These are phyloP conservation scores for Trypanosoma cruzi DNA, from an alignment of 208 protist species.

Conservation along the genomic window DNA sequence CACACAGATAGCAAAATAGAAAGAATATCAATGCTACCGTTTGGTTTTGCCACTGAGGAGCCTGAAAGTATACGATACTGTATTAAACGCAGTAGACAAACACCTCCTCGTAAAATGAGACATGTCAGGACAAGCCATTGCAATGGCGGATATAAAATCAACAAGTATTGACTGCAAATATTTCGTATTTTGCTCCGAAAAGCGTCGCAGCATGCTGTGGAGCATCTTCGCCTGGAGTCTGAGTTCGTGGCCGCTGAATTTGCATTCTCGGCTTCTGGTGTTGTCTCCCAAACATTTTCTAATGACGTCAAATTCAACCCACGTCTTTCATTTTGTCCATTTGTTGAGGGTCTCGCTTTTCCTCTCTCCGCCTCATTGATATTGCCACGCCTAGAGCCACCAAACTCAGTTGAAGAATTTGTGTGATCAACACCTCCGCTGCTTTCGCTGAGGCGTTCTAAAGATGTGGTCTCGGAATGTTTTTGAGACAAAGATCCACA, in stretches of 20 bases:
- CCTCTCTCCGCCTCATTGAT: background rate
- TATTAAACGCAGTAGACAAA: slow-evolving; percentile 36
- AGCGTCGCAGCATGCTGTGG: background rate
- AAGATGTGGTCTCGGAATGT: background rate
- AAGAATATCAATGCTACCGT: background rate
- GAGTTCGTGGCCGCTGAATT: background rate
- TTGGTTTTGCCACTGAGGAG: background rate
- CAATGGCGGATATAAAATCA: slow-evolving; percentile 57
- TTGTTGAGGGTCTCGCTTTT: background rate
- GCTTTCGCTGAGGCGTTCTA: background rate
- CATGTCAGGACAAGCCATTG: slow-evolving; percentile 52
- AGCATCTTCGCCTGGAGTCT: background rate
- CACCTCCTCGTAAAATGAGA: slow-evolving; percentile 36
- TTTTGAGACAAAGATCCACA: background rate
- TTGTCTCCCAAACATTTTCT: background rate
- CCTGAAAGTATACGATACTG: slow-evolving; percentile 33
- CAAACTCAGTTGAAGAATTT: background rate
- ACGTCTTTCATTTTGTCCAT: background rate
- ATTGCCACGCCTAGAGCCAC: background rate
- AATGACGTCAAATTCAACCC: background rate
- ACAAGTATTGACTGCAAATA: slow-evolving; percentile 21
- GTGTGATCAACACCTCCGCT: background rate
- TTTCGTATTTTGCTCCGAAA: background rate
- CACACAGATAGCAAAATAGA: slow-evolving; percentile 33
- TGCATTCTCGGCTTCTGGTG: background rate